Percentiles rank a stretch among this genome's conserved stretches.
Evolutionary conservation across 805 yeast species (phyloP).

Genomic region (Brettanomyces nanus): DNA sequence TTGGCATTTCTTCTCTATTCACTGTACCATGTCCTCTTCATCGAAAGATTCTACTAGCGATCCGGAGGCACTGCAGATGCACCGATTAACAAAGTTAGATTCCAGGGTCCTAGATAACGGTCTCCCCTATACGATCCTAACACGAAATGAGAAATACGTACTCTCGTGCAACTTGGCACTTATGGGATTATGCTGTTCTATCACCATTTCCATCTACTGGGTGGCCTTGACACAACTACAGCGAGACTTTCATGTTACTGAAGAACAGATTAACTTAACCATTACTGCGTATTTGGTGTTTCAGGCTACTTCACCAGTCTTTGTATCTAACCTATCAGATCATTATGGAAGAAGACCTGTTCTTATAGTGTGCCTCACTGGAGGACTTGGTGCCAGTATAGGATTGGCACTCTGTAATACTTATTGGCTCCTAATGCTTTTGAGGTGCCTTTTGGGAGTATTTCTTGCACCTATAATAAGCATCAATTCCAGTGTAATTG

Average conservation of each 20-base stretch:
- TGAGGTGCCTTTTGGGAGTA: constrained; percentile 70
- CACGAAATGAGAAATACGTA: constrained; percentile 30
- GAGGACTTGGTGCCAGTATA: constrained; percentile 53
- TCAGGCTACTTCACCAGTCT: constrained; percentile 71
- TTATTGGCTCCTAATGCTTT: constrained; percentile 51
- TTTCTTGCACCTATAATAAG: constrained; percentile 74
- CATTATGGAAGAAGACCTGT: constrained; percentile 65
- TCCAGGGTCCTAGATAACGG: constrained; percentile 2
- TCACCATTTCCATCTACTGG: constrained; percentile 71
- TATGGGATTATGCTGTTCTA: constrained; percentile 58
- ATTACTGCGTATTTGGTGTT: constrained; percentile 69
- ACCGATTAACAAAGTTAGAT: background rate
- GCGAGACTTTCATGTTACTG: constrained; percentile 42
- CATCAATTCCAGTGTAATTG: constrained; percentile 60
- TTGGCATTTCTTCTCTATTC: no score
- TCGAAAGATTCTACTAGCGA: no score
- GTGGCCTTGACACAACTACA: constrained; percentile 63
- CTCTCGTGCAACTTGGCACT: constrained; percentile 34
- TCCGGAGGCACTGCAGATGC: no score
- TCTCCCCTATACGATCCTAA: constrained; percentile 37
- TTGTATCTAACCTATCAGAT: constrained; percentile 65
- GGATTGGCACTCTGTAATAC: constrained; percentile 54
- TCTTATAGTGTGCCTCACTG: constrained; percentile 41
- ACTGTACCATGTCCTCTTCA: no score
- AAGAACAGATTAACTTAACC: constrained; percentile 55